Base-by-base conservation (phyloP, 2,329 filamentous ascomycete genomes). In the Colletotrichum lupini region DNA sequence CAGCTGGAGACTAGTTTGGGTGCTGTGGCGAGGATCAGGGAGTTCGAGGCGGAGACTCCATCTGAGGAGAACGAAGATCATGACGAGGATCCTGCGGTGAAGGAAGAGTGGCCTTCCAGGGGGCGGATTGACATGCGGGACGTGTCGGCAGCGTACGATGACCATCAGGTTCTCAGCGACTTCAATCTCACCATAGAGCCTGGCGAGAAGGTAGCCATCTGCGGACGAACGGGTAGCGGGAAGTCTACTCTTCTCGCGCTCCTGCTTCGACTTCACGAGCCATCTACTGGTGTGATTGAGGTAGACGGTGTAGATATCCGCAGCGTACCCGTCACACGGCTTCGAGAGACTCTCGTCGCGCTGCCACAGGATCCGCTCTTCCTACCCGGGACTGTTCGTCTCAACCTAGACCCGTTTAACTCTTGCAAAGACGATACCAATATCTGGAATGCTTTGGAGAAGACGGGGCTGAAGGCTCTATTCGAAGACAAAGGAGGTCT, bases 291-390 rank as follows among this genome's bases (percentile, higher is more conserved):
- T 0, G 79, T 56, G 5, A 86, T 90, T 16, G 77, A 72, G 1
- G 81, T 90, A 11, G 87, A 89, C 67, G 82, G 80, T 1, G 68
- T 87, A 1, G 82, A 87, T 56, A 75, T 81, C 11, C 72, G 76
- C 2, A 75, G 59, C 0, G 46, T 81, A 1, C 73, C 76, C 0
- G 75, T 78, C 6, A 68, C 78, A 7, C 67, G 72, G 5, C 58
- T 82, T 1, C 77, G 80, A 0, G 62, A 74, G 0, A 70, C 78
- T 1, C 78, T 90, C 7, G 84, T 85, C 35, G 82, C 82, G 1
- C 78, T 89, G 1, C 84, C 88, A 0, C 88, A 90, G 78, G 87
- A 90, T 58, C 82, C 86, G 0, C 85, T 88, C 70, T 83, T 88
- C 24, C 78, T 90, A 5, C 82, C 83, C 1, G 87, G 86, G 1